These are phyloP conservation scores for Gaeumannomyces sp. DNA, from an alignment of 2,329 filamentous ascomycete species.

Conservation along the genomic window DNA sequence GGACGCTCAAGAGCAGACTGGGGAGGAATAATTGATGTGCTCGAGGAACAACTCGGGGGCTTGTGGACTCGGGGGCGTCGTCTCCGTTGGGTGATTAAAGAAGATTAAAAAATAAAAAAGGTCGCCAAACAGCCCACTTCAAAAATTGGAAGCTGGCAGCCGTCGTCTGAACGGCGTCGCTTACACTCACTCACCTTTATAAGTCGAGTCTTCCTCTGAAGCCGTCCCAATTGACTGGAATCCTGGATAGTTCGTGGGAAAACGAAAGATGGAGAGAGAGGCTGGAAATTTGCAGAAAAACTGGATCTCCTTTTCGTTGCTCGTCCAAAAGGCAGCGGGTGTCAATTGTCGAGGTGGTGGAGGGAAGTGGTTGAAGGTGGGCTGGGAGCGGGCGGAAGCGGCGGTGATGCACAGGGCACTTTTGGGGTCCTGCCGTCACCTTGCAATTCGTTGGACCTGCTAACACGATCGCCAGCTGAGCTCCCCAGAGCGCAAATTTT, in stretches of 20 bases:
- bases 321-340: neutral
- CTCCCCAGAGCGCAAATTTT: slow-evolving; percentile 3
- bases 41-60: neutral
- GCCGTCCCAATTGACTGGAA: neutral
- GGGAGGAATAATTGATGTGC: too few species aligned
- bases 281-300: neutral
- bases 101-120: neutral
- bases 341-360: neutral
- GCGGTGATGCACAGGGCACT: slow-evolving; percentile 8
- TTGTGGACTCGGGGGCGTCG: neutral
- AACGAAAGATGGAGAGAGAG: neutral
- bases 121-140: neutral
- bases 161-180: neutral
- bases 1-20: neutral
- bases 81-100: neutral
- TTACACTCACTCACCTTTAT: slow-evolving; percentile 1
- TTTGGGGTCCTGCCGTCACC: neutral
- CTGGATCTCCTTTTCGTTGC: slow-evolving; percentile 1
- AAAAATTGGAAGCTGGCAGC: neutral
- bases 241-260: neutral
- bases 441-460: neutral
- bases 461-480: neutral
- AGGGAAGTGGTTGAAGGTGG: slow-evolving; percentile 2
- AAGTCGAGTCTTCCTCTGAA: neutral
- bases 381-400: slow-evolving; percentile 5